Base-by-base conservation (phyloP, 495 filamentous ascomycete genomes). In the Aspergillus ostianus region DNA sequence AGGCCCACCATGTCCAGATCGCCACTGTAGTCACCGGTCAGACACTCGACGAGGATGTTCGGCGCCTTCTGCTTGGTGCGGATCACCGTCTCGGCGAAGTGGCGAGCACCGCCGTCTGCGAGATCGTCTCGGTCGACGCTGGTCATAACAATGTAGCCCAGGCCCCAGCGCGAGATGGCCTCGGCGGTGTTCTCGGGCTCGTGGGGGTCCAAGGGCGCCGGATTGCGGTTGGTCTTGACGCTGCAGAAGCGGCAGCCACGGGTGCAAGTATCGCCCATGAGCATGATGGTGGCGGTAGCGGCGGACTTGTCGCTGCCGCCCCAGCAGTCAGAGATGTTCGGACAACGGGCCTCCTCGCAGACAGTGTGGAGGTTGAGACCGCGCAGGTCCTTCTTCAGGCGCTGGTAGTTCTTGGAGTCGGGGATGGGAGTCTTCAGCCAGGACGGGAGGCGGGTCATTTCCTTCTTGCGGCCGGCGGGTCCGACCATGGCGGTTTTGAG, bases 231-330 rank as follows among this genome's bases (percentile, higher is more conserved):
- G 0, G 94, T 98, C 84, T 97, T 97, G 51, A 98, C 94, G 58
- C 85, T 89, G 81, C 94, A 98, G 82, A 98, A 98, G 47, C 95
- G 86, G 73, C 94, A 98, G 20, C 94, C 94, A 27, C 94, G 87
- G 9, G 94, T 98, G 76, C 94, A 98, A 7, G 94, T 97, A 68
- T 98, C 94, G 62, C 94, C 94, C 93, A 98, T 97, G 7, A 98
- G 80, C 95, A 98, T 98, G 77, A 98, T 98, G 9, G 94, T 98
- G 0, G 95, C 94, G 26, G 94, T 98, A 2, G 95, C 95, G 21
- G 91, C 87, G 51, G 86, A 84, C 77, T 96, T 97, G 73, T 89
- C 85, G 65, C 77, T 82, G 36, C 94, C 94, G 57, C 94, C 94
- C 94, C 94, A 98, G 80, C 94, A 98, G 71, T 96, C 92, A 61